phyloP scores from a whole-genome alignment of 1,284 basidiomycete genomes.

The Bjerkandera adusta region DNA sequence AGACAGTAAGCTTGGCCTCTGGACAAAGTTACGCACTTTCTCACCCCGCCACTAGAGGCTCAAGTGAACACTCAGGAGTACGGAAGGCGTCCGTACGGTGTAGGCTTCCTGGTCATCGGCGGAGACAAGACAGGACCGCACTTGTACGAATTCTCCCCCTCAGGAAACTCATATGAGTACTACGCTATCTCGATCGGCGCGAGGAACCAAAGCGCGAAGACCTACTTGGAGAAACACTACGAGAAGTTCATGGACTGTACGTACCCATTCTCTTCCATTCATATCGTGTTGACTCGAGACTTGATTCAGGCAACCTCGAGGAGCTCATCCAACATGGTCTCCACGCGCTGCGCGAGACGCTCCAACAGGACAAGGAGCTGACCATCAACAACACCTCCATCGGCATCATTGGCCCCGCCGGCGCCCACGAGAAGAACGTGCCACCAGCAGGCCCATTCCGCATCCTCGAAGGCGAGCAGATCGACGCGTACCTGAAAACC shows the following conservation, averaged over 20 bases:
- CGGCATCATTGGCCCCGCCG: conserved; percentile 80
- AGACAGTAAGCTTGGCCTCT: conserved; percentile 68
- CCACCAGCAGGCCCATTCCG: conserved; percentile 62
- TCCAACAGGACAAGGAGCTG: conserved; percentile 96
- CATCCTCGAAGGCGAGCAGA: conserved; percentile 75
- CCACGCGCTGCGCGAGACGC: conserved; percentile 89
- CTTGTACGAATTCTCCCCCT: conserved; percentile 97
- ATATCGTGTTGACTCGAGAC: background rate
- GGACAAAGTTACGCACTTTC: background rate
- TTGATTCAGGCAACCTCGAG: conserved; percentile 67
- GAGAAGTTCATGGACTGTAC: conserved; percentile 83
- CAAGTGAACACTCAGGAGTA: conserved; percentile 99
- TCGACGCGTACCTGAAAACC: conserved; percentile 69
- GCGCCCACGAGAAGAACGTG: conserved; percentile 53
- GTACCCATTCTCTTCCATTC: conserved; percentile 32
- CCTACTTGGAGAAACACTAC: conserved; percentile 94
- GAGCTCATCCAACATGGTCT: conserved; percentile 90
- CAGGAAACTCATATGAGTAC: conserved; percentile 98
- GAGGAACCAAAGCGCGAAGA: conserved; percentile 96
- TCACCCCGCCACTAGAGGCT: conserved; percentile 64
- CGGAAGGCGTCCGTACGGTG: conserved; percentile 96
- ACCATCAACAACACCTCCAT: conserved; percentile 91
- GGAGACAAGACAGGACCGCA: conserved; percentile 95
- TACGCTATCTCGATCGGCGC: conserved; percentile 99
- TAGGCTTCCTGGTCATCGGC: conserved; percentile 97